Percentiles rank a stretch among this genome's conserved stretches.
Evolutionary conservation across 1,284 basidiomycete genomes (phyloP).

Genomic region (Trametes sp.): DNA sequence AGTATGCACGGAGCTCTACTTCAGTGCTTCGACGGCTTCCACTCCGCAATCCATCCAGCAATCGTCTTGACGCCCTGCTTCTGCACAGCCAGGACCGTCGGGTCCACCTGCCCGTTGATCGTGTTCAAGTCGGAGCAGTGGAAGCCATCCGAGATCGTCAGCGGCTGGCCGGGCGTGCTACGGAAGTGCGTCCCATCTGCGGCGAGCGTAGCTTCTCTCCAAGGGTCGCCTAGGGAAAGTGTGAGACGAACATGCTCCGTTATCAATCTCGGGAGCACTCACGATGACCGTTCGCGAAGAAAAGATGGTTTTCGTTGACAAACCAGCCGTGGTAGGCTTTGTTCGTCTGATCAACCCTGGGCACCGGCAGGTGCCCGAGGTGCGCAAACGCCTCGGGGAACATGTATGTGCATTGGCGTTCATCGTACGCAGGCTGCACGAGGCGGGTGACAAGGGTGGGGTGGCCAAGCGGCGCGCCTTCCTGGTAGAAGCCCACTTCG

Average conservation of each 20-base stretch:
- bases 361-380: slow-evolving; percentile 42
- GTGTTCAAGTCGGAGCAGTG: slow-evolving; percentile 69
- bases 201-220: slow-evolving; percentile 73
- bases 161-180: slow-evolving; percentile 62
- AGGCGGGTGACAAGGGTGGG: slow-evolving; percentile 67
- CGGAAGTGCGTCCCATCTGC: slow-evolving; percentile 55
- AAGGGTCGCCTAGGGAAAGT: slow-evolving; percentile 62
- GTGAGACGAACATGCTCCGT: background rate
- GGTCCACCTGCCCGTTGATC: slow-evolving; percentile 51
- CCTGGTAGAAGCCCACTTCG: slow-evolving; percentile 71
- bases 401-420: slow-evolving; percentile 71
- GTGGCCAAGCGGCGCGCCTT: slow-evolving; percentile 58
- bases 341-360: slow-evolving; percentile 54
- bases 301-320: slow-evolving; percentile 60
- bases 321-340: slow-evolving; percentile 67
- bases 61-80: slow-evolving; percentile 51
- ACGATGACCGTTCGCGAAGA: slow-evolving; percentile 69
- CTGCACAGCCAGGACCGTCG: slow-evolving; percentile 63
- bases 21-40: slow-evolving; percentile 30
- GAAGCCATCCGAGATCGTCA: slow-evolving; percentile 66
- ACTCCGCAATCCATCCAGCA: slow-evolving; percentile 60
- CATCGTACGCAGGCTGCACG: slow-evolving; percentile 62
- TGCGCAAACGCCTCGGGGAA: slow-evolving; percentile 61
- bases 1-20: background rate
- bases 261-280: slow-evolving; percentile 16